Evolutionary conservation across 768 basidiomycete species (phyloP).

Genomic region (Boletus sp.): DNA sequence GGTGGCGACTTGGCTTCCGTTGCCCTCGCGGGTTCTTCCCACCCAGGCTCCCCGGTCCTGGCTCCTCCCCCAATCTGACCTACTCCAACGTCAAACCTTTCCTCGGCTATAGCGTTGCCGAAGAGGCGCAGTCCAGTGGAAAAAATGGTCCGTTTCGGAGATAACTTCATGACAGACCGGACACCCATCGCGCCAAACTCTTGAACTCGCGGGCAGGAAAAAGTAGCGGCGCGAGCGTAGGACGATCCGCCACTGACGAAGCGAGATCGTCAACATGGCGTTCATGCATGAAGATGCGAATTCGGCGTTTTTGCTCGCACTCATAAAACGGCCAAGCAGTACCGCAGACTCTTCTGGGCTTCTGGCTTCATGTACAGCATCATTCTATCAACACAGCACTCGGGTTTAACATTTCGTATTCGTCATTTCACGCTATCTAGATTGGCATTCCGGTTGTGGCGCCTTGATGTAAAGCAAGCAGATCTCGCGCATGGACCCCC

Average conservation of each 20-base stretch:
- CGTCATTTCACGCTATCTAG: not conserved
- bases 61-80: not conserved
- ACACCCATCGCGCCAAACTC: not conserved
- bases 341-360: not conserved
- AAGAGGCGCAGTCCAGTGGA: not conserved
- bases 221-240: not conserved
- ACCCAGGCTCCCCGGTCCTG: constrained; percentile 11
- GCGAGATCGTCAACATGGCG: constrained; percentile 9
- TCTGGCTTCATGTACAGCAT: not conserved
- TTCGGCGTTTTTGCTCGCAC: not conserved
- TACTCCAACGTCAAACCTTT: not conserved
- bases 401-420: not conserved
- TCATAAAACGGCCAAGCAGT: not conserved
- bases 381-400: not conserved
- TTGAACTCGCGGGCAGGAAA: not conserved
- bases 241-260: constrained; percentile 16
- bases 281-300: not conserved
- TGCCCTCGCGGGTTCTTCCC: constrained; percentile 11
- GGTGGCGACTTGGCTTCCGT: constrained; percentile 15
- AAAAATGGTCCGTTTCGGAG: not conserved
- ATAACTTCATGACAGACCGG: not conserved
- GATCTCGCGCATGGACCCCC: not conserved
- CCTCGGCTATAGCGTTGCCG: constrained; percentile 1
- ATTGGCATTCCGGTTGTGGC: not conserved
- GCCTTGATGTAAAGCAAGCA: not conserved